These are phyloP conservation scores for Teunomyces tritomae DNA, from an alignment of 805 yeast genomes.

Conservation along the genomic window DNA sequence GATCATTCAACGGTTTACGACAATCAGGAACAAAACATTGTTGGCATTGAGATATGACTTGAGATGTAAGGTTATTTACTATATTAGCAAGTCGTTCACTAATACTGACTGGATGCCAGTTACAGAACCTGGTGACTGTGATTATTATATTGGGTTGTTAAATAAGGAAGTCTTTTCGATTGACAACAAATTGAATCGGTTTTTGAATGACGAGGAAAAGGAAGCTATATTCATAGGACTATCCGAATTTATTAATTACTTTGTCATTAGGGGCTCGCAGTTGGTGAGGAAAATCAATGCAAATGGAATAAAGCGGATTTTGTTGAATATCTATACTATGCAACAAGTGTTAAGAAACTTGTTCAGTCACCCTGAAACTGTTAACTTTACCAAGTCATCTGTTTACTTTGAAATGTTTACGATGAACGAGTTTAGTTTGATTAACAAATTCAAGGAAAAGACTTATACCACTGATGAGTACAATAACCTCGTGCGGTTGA, in stretches of 20 bases:
- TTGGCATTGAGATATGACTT: conserved; percentile 57
- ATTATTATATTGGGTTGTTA: conserved; percentile 48
- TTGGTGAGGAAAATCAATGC: conserved; percentile 50
- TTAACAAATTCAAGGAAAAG: conserved; percentile 37
- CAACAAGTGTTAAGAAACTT: conserved; percentile 69
- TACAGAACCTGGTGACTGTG: conserved; percentile 59
- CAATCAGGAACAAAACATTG: conserved; percentile 36
- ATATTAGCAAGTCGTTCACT: conserved; percentile 47
- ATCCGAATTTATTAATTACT: conserved; percentile 48
- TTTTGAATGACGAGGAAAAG: conserved; percentile 30
- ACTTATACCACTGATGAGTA: conserved; percentile 44
- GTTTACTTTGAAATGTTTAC: conserved; percentile 57
- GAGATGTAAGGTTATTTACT: conserved; percentile 51
- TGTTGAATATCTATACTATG: conserved; percentile 59
- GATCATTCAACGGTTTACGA: conserved; percentile 30
- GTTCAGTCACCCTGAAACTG: conserved; percentile 48
- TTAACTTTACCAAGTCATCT: conserved; percentile 53
- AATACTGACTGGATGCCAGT: conserved; percentile 51
- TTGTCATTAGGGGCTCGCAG: conserved; percentile 52
- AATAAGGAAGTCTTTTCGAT: conserved; percentile 48
- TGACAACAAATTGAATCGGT: conserved; percentile 40
- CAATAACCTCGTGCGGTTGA: conserved; percentile 51
- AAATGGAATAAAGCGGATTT: conserved; percentile 57
- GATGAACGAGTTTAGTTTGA: conserved; percentile 44
- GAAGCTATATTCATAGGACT: conserved; percentile 44